Evolutionary conservation across 129 eudicot genomes (phyloP), one percentile per base, ranked within the genome.

Genomic region (Ambrosia artemisiifolia): DNA sequence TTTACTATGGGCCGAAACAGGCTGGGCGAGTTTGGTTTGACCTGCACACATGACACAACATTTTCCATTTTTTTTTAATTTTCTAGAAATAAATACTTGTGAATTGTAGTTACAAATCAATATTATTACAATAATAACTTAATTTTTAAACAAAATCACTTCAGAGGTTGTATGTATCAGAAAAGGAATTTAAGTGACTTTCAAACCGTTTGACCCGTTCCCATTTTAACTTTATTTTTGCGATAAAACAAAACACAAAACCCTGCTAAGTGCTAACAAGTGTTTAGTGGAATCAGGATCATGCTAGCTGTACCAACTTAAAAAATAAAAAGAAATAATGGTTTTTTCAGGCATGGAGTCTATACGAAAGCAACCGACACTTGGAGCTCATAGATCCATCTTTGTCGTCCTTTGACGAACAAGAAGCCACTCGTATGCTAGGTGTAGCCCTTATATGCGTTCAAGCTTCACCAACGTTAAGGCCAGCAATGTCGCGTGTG

Each of bases 401-500:
- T 51, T 65, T 90, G 48, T 24, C 77, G 4, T 74, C 69, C 6
- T 81, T 65, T 19, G 46, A 83, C 32, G 75, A 73, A 19, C 77
- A 81, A n/a, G 81, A 87, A 68, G 96, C 84, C 13, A 79, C 64
- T 19, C 86, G 87, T 63, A 75, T 90, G 48, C 77, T 90, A 43
- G 85, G 84, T 7, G 82, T 90, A 20, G 88, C 93, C 36, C 85
- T 90, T 36, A 50, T 87, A 61, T 87, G 96, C 81, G 89, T 84
- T 16, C 96, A 90, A 80, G 78, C 91, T 40, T 81, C 94, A 49
- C 96, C 90, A 10, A 70, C 69, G 12, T 33, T 71, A 28, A 81
- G 96, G 46, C 96, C 94, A 20, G 56, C 87, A 46, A 90, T 87
- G 96, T 87, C 96, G 1, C 88, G 96, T 57, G 89, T 77, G 11